Evolutionary conservation across 176 grass and related monocot species (phyloP).

Genomic region (Triticum dicoccoides): DNA sequence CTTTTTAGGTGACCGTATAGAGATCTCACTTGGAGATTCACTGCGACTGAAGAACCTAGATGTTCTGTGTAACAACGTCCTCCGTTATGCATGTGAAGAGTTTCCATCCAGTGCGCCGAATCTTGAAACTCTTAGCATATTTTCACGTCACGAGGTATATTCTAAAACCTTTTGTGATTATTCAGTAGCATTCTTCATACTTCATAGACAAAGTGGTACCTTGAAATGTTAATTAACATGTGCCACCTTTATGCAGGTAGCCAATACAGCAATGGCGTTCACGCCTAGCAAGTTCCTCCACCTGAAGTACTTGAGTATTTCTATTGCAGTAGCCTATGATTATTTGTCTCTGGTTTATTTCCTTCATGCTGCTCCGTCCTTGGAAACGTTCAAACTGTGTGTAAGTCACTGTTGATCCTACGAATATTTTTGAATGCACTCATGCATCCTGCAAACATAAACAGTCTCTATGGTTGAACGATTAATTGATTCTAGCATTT

Average conservation of each 20-base stretch:
- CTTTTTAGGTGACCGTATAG: neutral
- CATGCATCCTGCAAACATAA: neutral
- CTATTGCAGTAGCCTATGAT: neutral
- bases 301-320: neutral
- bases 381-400: neutral
- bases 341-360: neutral
- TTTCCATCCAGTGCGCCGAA: neutral
- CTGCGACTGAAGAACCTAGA: neutral
- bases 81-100: neutral
- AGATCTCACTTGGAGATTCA: neutral
- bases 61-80: neutral
- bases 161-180: neutral
- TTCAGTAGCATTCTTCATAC: neutral
- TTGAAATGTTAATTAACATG: neutral
- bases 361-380: neutral
- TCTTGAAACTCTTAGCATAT: constrained; percentile 1
- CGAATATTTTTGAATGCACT: neutral
- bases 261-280: neutral
- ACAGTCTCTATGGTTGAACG: neutral
- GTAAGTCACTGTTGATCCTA: neutral
- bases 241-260: neutral
- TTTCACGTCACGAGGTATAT: neutral
- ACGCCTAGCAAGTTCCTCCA: neutral
- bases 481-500: neutral
- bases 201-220: neutral